These are phyloP conservation scores for Agapanthus africanus DNA, from an alignment of 106 monocot species.

Conservation along the genomic window DNA sequence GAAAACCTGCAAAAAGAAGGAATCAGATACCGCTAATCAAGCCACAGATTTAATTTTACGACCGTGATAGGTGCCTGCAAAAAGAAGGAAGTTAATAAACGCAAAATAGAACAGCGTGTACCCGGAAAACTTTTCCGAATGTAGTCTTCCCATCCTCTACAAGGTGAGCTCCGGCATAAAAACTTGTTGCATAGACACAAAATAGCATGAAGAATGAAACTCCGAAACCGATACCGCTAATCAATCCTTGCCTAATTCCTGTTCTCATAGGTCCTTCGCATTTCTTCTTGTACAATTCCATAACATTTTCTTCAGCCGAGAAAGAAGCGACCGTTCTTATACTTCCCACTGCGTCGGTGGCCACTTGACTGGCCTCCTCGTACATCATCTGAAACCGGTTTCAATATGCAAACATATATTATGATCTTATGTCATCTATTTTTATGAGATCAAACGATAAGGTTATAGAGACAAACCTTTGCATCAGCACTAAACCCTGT, in stretches of 20 bases:
- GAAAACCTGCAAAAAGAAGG: conserved; percentile 29
- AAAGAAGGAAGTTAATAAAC: not conserved
- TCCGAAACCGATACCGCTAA: conserved; percentile 35
- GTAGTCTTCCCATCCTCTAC: conserved; percentile 49
- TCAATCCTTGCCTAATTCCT: conserved; percentile 24
- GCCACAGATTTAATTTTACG: not conserved
- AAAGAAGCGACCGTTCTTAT: conserved; percentile 33
- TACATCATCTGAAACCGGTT: conserved; percentile 39
- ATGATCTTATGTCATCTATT: too few relatives aligned
- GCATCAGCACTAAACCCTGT: conserved; percentile 27
- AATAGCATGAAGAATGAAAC: conserved; percentile 26
- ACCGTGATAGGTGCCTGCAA: too few relatives aligned
- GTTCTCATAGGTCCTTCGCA: conserved; percentile 31
- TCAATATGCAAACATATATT: not conserved
- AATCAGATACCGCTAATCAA: too few relatives aligned
- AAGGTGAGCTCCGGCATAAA: conserved; percentile 33
- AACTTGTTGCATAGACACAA: conserved; percentile 22
- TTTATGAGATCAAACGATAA: too few relatives aligned
- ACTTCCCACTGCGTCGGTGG: conserved; percentile 34
- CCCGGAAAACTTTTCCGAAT: conserved; percentile 45
- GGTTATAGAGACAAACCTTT: conserved; percentile 33
- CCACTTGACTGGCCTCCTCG: conserved; percentile 56
- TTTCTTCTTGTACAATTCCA: conserved; percentile 32
- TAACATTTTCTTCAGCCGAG: conserved; percentile 37
- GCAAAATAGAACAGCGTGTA: conserved; percentile 5